These are phyloP conservation scores for Aegilops longissima DNA, from an alignment of 176 grass and related monocot species.

Conservation along the genomic window DNA sequence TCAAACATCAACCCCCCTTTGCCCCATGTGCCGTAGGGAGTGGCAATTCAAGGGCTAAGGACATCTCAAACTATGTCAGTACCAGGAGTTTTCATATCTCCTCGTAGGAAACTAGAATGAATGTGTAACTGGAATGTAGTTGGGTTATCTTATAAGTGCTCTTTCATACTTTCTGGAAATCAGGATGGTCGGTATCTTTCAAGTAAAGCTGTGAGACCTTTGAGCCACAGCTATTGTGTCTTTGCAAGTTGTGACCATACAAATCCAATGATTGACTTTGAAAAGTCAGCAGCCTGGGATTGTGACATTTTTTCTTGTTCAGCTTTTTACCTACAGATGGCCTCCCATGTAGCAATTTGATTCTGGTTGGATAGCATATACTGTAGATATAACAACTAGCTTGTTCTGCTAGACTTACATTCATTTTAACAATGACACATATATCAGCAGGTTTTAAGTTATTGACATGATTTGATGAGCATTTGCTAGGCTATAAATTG, in stretches of 20 bases:
- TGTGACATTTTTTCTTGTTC: constrained; percentile 7
- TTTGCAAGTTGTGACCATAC: not conserved
- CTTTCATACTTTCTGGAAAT: constrained; percentile 10
- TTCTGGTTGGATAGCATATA: not conserved
- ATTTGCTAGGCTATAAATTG: not conserved
- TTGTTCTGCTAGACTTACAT: not conserved
- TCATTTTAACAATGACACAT: not conserved
- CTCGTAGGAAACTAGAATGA: constrained; percentile 5
- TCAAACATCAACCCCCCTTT: constrained; percentile 75
- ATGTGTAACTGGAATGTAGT: not conserved
- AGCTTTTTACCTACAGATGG: not conserved
- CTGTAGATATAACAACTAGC: not conserved
- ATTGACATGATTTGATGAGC: not conserved
- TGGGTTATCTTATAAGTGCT: not conserved
- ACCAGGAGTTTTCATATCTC: not conserved
- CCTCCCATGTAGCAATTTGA: not conserved
- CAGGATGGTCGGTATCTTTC: not conserved
- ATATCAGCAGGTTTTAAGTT: not conserved
- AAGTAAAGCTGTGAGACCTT: not conserved
- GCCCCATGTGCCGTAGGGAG: constrained; percentile 86
- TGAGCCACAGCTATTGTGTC: not conserved
- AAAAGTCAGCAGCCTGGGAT: constrained; percentile 8
- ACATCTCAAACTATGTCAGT: constrained; percentile 1
- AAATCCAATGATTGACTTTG: constrained; percentile 4
- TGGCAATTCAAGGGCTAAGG: constrained; percentile 92